Percentiles rank a stretch among this genome's conserved stretches.
phyloP scores from a whole-genome alignment of 495 filamentous ascomycete species.

The Daldinia loculata region DNA sequence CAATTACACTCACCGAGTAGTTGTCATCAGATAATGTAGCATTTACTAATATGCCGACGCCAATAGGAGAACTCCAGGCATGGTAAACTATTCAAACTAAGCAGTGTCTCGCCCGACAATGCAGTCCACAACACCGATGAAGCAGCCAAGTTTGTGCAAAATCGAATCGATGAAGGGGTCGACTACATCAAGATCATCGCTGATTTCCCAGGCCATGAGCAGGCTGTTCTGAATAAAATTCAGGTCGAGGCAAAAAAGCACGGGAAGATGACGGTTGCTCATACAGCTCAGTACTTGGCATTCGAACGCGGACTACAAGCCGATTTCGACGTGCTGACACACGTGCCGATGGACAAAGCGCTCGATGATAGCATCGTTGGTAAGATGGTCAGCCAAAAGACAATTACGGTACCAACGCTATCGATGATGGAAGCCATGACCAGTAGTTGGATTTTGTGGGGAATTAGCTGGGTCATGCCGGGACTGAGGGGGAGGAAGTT shows the following conservation, averaged over 20 bases:
- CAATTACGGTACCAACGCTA: constrained; percentile 45
- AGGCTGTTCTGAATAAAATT: constrained; percentile 41
- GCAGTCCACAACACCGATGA: constrained; percentile 44
- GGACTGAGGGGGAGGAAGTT: constrained; percentile 25
- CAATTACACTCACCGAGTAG: neutral
- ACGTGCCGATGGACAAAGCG: constrained; percentile 42
- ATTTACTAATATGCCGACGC: neutral
- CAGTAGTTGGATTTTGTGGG: constrained; percentile 33
- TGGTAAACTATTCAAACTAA: constrained; percentile 28
- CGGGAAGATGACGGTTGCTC: constrained; percentile 40
- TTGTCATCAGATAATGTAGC: neutral
- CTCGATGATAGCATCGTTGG: constrained; percentile 31
- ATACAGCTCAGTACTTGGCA: constrained; percentile 37
- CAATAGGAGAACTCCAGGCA: constrained; percentile 34
- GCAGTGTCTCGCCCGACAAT: constrained; percentile 15
- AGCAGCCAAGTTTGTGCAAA: constrained; percentile 45
- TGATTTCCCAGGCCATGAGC: constrained; percentile 44
- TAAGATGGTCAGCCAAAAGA: constrained; percentile 33
- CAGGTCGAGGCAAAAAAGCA: constrained; percentile 36
- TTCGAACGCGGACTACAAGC: constrained; percentile 41
- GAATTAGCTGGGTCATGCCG: constrained; percentile 17
- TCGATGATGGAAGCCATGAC: constrained; percentile 40
- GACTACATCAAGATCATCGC: constrained; percentile 54
- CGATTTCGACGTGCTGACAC: constrained; percentile 44
- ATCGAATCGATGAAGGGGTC: constrained; percentile 41